phyloP scores from a whole-genome alignment of 768 basidiomycete genomes.

The Leccinum longicurvipes region DNA sequence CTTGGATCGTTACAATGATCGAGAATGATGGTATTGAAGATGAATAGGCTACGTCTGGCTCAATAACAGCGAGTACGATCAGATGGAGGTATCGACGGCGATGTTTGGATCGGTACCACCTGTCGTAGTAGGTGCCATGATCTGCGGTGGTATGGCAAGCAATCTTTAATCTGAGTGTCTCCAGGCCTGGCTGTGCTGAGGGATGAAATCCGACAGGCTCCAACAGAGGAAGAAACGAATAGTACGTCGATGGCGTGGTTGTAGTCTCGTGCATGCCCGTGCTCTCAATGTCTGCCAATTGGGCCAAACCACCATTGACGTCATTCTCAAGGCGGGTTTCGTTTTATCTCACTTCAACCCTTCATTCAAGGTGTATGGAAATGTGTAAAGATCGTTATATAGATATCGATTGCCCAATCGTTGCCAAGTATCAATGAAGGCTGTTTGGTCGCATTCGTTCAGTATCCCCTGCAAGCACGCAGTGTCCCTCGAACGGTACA shows the following conservation, averaged over 20 bases:
- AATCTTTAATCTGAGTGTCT: conserved; percentile 3
- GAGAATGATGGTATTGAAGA: conserved; percentile 90
- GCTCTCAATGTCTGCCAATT: conserved; percentile 83
- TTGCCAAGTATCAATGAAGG: conserved; percentile 36
- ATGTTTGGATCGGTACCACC: conserved; percentile 88
- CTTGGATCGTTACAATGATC: conserved; percentile 83
- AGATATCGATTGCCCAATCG: conserved; percentile 69
- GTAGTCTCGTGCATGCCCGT: conserved; percentile 86
- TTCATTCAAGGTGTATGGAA: conserved; percentile 60
- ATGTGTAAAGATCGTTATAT: conserved; percentile 65
- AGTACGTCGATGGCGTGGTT: conserved; percentile 57
- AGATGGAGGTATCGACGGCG: conserved; percentile 89
- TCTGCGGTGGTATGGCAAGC: conserved; percentile 44
- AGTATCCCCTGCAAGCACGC: background rate
- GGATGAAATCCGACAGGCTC: conserved; percentile 73
- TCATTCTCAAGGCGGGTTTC: conserved; percentile 53
- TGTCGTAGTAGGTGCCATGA: conserved; percentile 78
- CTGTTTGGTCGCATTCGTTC: conserved; percentile 2
- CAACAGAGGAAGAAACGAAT: conserved; percentile 63
- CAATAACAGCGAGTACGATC: conserved; percentile 89
- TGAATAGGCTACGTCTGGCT: conserved; percentile 80
- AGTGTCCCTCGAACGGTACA: background rate
- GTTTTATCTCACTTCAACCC: conserved; percentile 16
- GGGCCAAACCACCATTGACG: conserved; percentile 55
- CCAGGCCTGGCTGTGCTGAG: conserved; percentile 56